phyloP scores from a whole-genome alignment of 192 early-diverging fungal genomes.

The Coemansia sp. region DNA sequence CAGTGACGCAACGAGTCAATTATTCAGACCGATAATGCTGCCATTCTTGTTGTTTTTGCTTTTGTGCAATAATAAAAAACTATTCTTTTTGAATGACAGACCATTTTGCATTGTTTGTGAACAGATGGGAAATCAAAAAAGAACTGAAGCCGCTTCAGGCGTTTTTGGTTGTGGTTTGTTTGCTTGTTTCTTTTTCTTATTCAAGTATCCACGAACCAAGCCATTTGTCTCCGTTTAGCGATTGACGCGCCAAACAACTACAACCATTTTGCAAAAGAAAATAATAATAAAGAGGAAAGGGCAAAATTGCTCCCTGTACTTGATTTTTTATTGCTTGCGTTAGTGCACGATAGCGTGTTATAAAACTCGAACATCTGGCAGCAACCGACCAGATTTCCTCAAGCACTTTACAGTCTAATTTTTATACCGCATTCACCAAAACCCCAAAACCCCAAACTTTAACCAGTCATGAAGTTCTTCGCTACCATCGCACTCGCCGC shows the following conservation, averaged over 20 bases:
- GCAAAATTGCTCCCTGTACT: not conserved
- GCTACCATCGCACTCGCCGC: slow-evolving; percentile 21
- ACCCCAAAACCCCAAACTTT: not conserved
- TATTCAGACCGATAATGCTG: not conserved
- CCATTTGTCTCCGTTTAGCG: not conserved
- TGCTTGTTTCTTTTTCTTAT: not conserved
- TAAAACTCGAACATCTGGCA: not conserved
- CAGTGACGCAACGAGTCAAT: not conserved
- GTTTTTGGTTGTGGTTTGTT: not conserved
- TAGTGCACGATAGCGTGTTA: not conserved
- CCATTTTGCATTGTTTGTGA: too few relatives aligned
- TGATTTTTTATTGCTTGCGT: not conserved
- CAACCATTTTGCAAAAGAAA: not conserved
- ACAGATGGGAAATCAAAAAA: not conserved
- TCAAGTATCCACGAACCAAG: not conserved
- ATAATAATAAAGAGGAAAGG: not conserved
- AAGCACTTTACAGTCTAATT: not conserved
- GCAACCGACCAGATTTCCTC: not conserved
- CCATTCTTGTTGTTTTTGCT: not conserved
- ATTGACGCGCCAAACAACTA: not conserved
- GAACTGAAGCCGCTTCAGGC: not conserved
- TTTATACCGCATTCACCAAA: not conserved
- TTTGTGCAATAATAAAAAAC: not conserved
- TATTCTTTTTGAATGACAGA: not conserved
- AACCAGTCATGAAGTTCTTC: slow-evolving; percentile 24